Conservation (phyloP, 1,284 basidiomycete genomes). For the Leccinum cinnamomeum region DNA sequence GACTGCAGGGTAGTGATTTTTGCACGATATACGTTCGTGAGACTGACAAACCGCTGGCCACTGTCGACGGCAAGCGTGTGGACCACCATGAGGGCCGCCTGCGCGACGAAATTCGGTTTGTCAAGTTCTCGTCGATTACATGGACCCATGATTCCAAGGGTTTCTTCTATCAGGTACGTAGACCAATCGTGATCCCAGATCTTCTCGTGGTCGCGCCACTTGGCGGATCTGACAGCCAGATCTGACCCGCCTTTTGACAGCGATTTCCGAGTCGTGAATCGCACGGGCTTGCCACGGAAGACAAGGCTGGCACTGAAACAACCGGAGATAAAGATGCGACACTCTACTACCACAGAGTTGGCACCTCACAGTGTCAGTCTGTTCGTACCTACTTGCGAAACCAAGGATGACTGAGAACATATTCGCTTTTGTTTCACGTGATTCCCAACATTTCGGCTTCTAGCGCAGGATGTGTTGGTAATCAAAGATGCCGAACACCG, state of each 20-base stretch:
- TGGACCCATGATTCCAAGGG: conserved; percentile 80
- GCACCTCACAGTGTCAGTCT: conserved; percentile 63
- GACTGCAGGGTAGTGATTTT: conserved; percentile 71
- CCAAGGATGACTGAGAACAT: conserved; percentile 7
- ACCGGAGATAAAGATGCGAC: conserved; percentile 63
- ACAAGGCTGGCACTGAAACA: conserved; percentile 48
- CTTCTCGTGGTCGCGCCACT: background rate
- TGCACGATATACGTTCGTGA: conserved; percentile 66
- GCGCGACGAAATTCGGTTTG: conserved; percentile 66
- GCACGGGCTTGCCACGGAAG: conserved; percentile 50
- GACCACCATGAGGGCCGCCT: conserved; percentile 55
- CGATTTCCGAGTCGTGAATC: conserved; percentile 56
- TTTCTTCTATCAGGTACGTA: conserved; percentile 76
- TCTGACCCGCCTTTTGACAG: conserved; percentile 28
- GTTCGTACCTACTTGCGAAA: background rate
- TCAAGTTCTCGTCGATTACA: conserved; percentile 70
- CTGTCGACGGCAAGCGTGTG: conserved; percentile 39
- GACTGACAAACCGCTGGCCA: conserved; percentile 56
- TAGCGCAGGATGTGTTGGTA: conserved; percentile 70
- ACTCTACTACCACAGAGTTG: conserved; percentile 74
- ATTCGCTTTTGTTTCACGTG: background rate
- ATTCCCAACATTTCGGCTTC: conserved; percentile 13
- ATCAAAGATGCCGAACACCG: conserved; percentile 63
- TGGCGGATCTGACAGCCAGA: conserved; percentile 2
- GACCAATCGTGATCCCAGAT: background rate